These are phyloP conservation scores for Trapa bicornis DNA, from an alignment of 345 rosid genomes.

Conservation along the genomic window DNA sequence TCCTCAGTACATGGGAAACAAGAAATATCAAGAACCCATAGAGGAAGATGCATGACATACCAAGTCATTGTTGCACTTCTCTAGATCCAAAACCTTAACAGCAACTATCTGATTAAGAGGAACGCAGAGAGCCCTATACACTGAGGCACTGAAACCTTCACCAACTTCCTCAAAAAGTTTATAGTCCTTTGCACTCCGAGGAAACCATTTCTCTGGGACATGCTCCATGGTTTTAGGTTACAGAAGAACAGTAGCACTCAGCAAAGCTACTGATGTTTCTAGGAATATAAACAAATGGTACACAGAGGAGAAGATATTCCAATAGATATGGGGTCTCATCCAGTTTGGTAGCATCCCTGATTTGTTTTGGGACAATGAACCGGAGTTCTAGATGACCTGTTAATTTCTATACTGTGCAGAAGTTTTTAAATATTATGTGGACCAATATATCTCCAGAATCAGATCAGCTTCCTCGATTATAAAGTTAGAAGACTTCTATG, in stretches of 20 bases:
- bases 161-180: constrained; percentile 85
- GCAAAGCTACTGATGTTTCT: constrained; percentile 14
- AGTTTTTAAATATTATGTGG: not conserved
- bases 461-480: not conserved
- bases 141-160: constrained; percentile 92
- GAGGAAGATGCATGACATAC: constrained; percentile 25
- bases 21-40: not conserved
- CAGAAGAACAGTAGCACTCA: constrained; percentile 19
- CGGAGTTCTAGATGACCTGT: not conserved
- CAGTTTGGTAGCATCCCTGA: constrained; percentile 41
- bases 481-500: not conserved
- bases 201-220: constrained; percentile 51
- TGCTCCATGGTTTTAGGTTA: constrained; percentile 44
- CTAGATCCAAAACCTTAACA: constrained; percentile 90
- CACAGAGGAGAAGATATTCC: constrained; percentile 10
- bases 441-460: not conserved
- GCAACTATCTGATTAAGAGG: constrained; percentile 83
- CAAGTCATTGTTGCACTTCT: constrained; percentile 82
- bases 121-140: constrained; percentile 77
- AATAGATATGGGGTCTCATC: constrained; percentile 51
- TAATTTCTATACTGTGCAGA: not conserved
- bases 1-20: not conserved
- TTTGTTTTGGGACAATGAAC: not conserved
- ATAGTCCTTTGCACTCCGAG: constrained; percentile 63
- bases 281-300: constrained; percentile 14